Evolutionary conservation across 306 rosid species (phyloP).

Genomic region (Cicer chorassanicum): DNA sequence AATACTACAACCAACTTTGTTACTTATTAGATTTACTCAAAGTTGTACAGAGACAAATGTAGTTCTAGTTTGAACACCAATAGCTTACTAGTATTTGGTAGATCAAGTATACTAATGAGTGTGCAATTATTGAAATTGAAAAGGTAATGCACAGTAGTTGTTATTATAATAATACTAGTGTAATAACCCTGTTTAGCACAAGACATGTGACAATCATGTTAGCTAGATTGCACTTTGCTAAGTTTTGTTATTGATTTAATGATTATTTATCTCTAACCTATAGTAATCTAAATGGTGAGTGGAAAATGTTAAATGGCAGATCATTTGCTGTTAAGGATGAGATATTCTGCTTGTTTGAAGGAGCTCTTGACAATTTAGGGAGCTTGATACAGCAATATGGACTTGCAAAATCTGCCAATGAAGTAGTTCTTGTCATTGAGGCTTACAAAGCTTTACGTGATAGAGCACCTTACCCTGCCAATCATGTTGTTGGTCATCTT

Average conservation of each 20-base stretch:
- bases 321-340: slow-evolving; percentile 98
- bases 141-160: too few species aligned
- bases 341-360: slow-evolving; percentile 93
- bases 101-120: too few species aligned
- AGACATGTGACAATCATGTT: background rate
- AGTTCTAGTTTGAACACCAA: too few species aligned
- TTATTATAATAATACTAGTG: too few species aligned
- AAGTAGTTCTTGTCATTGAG: slow-evolving; percentile 81
- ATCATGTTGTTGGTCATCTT: slow-evolving; percentile 90
- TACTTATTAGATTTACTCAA: too few species aligned
- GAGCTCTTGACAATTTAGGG: slow-evolving; percentile 90
- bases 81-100: too few species aligned
- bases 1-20: too few species aligned
- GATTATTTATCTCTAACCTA: background rate
- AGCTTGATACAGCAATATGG: slow-evolving; percentile 94
- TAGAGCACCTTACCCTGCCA: slow-evolving; percentile 94
- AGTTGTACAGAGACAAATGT: too few species aligned
- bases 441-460: slow-evolving; percentile 98
- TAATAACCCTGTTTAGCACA: too few species aligned
- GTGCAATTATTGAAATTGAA: too few species aligned
- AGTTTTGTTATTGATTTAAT: background rate
- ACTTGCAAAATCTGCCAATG: slow-evolving; percentile 78
- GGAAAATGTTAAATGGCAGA: slow-evolving; percentile 51
- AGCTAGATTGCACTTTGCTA: background rate
- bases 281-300: slow-evolving; percentile 8